A percentile compares a stretch with the other conserved stretches of the same genome.
Evolutionary conservation across 805 yeast genomes (phyloP).

Genomic region (Tetrapisispora arboricola): DNA sequence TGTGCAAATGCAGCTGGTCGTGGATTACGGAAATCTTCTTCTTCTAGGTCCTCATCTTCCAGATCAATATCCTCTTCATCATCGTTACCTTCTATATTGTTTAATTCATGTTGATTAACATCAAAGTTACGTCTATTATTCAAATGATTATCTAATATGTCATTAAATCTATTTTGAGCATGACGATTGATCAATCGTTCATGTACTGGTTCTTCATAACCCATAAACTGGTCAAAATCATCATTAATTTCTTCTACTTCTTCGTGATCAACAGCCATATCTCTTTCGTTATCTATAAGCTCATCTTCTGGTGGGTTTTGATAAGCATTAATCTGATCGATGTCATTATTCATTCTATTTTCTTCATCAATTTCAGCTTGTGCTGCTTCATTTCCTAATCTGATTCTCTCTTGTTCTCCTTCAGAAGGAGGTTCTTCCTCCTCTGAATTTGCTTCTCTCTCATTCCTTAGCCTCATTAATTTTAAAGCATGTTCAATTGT

Average conservation of each 20-base stretch:
- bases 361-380: slow-evolving; percentile 9
- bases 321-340: not conserved
- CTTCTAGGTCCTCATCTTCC: slow-evolving; percentile 4
- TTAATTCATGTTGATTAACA: not conserved
- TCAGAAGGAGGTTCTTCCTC: not conserved
- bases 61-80: slow-evolving; percentile 2
- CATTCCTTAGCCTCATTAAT: slow-evolving; percentile 23
- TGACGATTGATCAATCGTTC: slow-evolving; percentile 13
- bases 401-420: slow-evolving; percentile 4
- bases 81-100: slow-evolving; percentile 2
- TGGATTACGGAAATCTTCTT: slow-evolving; percentile 10
- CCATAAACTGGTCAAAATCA: slow-evolving; percentile 9
- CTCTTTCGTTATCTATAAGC: not conserved
- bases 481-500: slow-evolving; percentile 22
- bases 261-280: slow-evolving; percentile 1
- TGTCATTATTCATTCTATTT: slow-evolving; percentile 8
- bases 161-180: slow-evolving; percentile 20
- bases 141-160: slow-evolving; percentile 10
- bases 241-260: slow-evolving; percentile 9
- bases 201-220: slow-evolving; percentile 7
- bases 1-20: slow-evolving; percentile 5
- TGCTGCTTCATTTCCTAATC: slow-evolving; percentile 5
- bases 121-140: slow-evolving; percentile 1
- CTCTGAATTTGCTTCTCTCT: slow-evolving; percentile 8
- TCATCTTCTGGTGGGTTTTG: not conserved